These are phyloP conservation scores for Alternaria alternata DNA, from an alignment of 2,329 filamentous ascomycete genomes.

Conservation along the genomic window DNA sequence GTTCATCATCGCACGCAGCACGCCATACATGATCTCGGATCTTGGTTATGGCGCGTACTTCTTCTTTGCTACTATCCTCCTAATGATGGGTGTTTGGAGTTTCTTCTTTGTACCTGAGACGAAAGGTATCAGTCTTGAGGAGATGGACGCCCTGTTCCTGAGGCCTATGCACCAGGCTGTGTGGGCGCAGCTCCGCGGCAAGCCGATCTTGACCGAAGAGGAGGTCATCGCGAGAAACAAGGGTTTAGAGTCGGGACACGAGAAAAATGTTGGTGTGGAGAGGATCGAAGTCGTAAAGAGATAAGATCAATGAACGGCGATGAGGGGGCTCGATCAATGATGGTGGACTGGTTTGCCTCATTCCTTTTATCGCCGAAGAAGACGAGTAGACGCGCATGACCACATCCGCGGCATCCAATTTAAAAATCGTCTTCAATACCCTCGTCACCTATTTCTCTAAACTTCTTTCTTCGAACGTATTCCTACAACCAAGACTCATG, in stretches of 20 bases:
- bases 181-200: conserved; percentile 40
- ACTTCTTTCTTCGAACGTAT: neutral
- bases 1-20: conserved; percentile 52
- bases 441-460: neutral
- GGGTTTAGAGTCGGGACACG: conserved; percentile 18
- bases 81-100: conserved; percentile 42
- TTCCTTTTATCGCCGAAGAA: conserved; percentile 1
- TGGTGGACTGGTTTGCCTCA: neutral
- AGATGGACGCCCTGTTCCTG: conserved; percentile 44
- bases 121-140: conserved; percentile 42
- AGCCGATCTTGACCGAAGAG: conserved; percentile 27
- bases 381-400: neutral
- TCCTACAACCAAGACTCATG: neutral
- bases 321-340: neutral
- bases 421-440: conserved; percentile 3
- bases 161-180: conserved; percentile 41
- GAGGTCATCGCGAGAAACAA: conserved; percentile 26
- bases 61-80: conserved; percentile 47
- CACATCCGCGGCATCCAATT: neutral
- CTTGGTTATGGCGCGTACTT: conserved; percentile 52
- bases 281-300: conserved; percentile 26
- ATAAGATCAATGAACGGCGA: conserved; percentile 3
- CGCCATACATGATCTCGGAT: conserved; percentile 50
- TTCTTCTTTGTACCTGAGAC: conserved; percentile 47
- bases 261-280: conserved; percentile 32